Base-by-base conservation (phyloP, 1,284 basidiomycete genomes). In the Fomes fomentarius region DNA sequence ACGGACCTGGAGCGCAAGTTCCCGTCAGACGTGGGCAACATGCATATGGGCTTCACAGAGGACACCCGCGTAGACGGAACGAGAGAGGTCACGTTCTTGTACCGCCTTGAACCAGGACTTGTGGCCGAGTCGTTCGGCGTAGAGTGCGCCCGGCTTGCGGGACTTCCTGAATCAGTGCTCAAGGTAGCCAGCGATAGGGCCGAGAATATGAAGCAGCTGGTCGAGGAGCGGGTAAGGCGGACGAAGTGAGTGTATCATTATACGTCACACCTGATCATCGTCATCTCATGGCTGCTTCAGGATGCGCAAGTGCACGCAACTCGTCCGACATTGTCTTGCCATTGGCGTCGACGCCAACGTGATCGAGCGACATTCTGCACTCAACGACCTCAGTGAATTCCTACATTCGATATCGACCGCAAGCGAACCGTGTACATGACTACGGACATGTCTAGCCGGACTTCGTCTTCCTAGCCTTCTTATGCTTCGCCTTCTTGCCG, bases 81-180 rank as follows among this genome's bases (percentile, higher is more conserved):
- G 21, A 78, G 86, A 24, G 85, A 89, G 47, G 89, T 97, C 37
- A 91, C 88, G 2, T 98, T 97, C 72, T 73, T 96, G 22, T 98
- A 96, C 70, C 80, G 76, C 35, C 76, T 97, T 10, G 80, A 81
- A 0, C 69, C 74, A 2, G 94, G 94, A 1, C 76, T 94, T 39
- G 88, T 93, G 0, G 77, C 80, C 73, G 88, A 90, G 54, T 94
- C 91, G 0, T 96, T 94, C 68, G 93, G 93, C 5, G 87, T 96
- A 4, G 94, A 95, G 75, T 95, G 93, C 69, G 93, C 88, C 10
- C 82, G 91, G 43, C 79, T 95, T n/a, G 94, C 94, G 0, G 87
- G 87, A 14, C 69, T 96, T 39, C 86, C 91, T 0, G 86, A 89
- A 58, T 58, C 72, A 1, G 74, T 96, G 2, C 76, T 96, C 7